Evolutionary conservation across 1,284 basidiomycete genomes (phyloP).

Genomic region (Leccinum fallax): DNA sequence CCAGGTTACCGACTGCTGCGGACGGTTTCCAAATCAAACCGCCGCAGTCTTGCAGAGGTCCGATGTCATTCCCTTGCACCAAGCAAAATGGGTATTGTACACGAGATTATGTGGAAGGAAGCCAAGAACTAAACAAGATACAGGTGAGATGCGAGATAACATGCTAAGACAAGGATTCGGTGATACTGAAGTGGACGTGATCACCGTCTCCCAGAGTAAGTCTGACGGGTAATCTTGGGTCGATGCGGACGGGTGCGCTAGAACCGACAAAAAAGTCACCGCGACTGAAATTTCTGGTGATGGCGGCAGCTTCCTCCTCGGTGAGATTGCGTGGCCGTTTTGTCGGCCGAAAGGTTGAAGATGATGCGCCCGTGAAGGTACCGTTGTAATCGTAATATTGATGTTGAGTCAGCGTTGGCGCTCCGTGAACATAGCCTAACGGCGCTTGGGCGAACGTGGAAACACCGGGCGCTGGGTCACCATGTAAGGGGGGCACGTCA

Average conservation of each 20-base stretch:
- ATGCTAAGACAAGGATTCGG: conserved; percentile 56
- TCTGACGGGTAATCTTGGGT: conserved; percentile 72
- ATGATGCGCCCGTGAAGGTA: conserved; percentile 61
- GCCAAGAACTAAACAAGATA: conserved; percentile 18
- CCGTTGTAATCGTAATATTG: conserved; percentile 80
- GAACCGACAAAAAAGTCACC: conserved; percentile 79
- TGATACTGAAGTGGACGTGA: conserved; percentile 76
- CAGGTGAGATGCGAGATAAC: conserved; percentile 15
- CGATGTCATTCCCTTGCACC: conserved; percentile 8
- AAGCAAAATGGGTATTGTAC: conserved; percentile 23
- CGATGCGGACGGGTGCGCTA: conserved; percentile 76
- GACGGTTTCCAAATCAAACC: conserved; percentile 2
- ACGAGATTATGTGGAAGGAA: conserved; percentile 14
- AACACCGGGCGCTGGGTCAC: conserved; percentile 33
- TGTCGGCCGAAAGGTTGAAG: conserved; percentile 71
- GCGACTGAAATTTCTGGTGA: conserved; percentile 74
- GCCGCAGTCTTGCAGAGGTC: not conserved
- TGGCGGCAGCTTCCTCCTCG: conserved; percentile 77
- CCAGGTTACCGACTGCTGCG: not conserved
- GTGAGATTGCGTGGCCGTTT: conserved; percentile 76
- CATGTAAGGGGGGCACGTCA: conserved; percentile 10
- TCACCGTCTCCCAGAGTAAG: conserved; percentile 78
- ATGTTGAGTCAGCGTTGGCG: conserved; percentile 60
- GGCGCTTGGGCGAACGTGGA: conserved; percentile 37
- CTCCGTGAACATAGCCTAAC: conserved; percentile 41